Conservation (phyloP, 106 monocot species). For the Xerophyta viscosa region DNA sequence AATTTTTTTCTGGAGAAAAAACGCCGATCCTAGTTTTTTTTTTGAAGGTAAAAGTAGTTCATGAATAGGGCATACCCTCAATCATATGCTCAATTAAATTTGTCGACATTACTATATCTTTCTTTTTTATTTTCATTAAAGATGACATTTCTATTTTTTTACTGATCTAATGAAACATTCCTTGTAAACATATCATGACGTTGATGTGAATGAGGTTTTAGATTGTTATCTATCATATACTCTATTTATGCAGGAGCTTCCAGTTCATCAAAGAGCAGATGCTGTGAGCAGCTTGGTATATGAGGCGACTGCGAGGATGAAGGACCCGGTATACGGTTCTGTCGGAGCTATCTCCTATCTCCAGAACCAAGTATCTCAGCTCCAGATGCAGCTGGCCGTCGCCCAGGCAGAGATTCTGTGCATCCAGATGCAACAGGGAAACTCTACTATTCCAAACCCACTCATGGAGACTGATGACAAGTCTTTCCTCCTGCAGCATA, state of each 20-base stretch:
- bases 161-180: too few species aligned
- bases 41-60: too few species aligned
- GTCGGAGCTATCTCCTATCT: conserved; percentile 73
- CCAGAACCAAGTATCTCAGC: conserved; percentile 75
- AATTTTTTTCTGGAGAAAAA: too few species aligned
- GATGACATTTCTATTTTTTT: too few species aligned
- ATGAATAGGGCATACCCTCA: too few species aligned
- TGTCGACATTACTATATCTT: too few species aligned
- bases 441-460: conserved; percentile 13
- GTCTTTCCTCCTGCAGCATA: conserved; percentile 24
- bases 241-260: conserved; percentile 74
- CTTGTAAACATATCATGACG: too few species aligned
- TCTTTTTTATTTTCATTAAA: too few species aligned
- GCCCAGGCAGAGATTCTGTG: conserved; percentile 73
- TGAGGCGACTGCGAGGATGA: conserved; percentile 72
- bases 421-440: conserved; percentile 69
- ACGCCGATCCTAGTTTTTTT: too few species aligned
- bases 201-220: too few species aligned
- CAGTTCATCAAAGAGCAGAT: conserved; percentile 65
- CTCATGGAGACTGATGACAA: conserved; percentile 21
- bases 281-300: conserved; percentile 83
- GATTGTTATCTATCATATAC: too few species aligned
- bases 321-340: conserved; percentile 78
- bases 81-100: too few species aligned
- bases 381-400: conserved; percentile 85